Base-by-base conservation (phyloP, 2,329 filamentous ascomycete genomes). In the Fusarium zealandicum region DNA sequence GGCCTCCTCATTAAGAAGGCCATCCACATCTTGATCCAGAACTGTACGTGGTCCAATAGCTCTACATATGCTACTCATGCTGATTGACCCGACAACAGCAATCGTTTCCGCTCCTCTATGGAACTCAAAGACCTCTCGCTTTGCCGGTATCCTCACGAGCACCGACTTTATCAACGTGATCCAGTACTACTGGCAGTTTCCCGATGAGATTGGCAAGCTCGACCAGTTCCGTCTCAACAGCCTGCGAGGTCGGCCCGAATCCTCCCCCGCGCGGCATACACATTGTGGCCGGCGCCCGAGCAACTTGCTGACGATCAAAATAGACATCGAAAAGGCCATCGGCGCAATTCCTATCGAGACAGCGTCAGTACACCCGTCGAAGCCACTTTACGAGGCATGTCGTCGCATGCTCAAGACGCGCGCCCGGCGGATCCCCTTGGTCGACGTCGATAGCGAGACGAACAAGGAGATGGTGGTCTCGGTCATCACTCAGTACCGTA, bases 161-260 rank as follows among this genome's bases (percentile, higher is more conserved):
- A 96, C 92, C 57, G 95, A 99, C 76, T 99, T 95, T 74, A 96
- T 99, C 77, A 99, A 99, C 70, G 89, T 99, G 51, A 96, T 99
- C 33, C 93, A 98, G 73, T 99, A 99, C 76, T 98, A 99, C 80
- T 97, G 92, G 81, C 93, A 98, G 75, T 96, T 95, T 67, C 95
- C 93, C 3, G 91, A 96, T 64, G 90, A 93, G 53, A 84, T 98
- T 57, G 86, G 88, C 63, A 88, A 93, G 71, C 90, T 99, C 67
- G 95, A 98, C 64, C 90, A 96, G 73, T 97, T 99, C 73, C 88
- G 92, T 39, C 78, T 99, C 58, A 93, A 90, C 76, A 96, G 92
- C 71, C 83, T 99, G 53, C 85, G 93, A 83, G 91, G 93, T 96
- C 80, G 31, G 57, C 50, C 5, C 27, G 22, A 31, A 30, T 27